Percentiles rank a stretch among this genome's conserved stretches.
These are phyloP conservation scores for Pythium dissotocum DNA, from an alignment of 352 stramenopile genomes.

Conservation along the genomic window DNA sequence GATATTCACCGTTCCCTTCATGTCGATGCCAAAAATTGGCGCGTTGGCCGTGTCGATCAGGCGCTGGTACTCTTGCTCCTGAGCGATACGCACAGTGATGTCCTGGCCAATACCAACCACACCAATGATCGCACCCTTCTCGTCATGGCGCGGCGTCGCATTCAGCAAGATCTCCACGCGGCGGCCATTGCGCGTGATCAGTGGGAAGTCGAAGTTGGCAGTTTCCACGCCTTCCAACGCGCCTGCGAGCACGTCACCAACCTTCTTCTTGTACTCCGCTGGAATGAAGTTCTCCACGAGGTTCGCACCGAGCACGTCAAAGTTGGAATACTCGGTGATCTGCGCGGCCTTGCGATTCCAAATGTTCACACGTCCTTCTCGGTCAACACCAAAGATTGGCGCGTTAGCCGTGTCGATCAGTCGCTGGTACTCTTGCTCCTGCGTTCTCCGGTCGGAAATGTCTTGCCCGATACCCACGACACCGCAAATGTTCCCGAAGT, in stretches of 20 bases:
- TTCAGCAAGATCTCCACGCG: background rate
- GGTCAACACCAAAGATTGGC: constrained; percentile 37
- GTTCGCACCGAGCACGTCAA: constrained; percentile 35
- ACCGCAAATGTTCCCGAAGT: constrained; percentile 58
- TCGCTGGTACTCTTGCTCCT: constrained; percentile 73
- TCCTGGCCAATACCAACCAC: background rate
- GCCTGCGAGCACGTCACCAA: constrained; percentile 17
- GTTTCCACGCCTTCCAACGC: background rate
- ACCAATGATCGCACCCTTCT: background rate
- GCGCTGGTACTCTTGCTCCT: background rate
- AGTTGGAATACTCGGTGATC: constrained; percentile 44
- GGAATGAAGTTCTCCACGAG: constrained; percentile 46
- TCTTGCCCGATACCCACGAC: constrained; percentile 74
- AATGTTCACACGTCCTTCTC: constrained; percentile 45
- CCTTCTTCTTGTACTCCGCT: constrained; percentile 32
- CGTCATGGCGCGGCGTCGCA: background rate
- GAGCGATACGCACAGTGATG: background rate
- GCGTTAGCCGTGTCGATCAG: constrained; percentile 70
- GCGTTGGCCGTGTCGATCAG: constrained; percentile 20
- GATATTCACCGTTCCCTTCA: constrained; percentile 77
- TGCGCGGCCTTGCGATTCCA: constrained; percentile 46
- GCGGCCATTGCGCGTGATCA: background rate
- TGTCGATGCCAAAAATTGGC: constrained; percentile 85
- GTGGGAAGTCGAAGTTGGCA: background rate
- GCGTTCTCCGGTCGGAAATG: constrained; percentile 59